Base-by-base conservation (phyloP, 2,329 filamentous ascomycete species). In the Karstenula rhodostoma region DNA sequence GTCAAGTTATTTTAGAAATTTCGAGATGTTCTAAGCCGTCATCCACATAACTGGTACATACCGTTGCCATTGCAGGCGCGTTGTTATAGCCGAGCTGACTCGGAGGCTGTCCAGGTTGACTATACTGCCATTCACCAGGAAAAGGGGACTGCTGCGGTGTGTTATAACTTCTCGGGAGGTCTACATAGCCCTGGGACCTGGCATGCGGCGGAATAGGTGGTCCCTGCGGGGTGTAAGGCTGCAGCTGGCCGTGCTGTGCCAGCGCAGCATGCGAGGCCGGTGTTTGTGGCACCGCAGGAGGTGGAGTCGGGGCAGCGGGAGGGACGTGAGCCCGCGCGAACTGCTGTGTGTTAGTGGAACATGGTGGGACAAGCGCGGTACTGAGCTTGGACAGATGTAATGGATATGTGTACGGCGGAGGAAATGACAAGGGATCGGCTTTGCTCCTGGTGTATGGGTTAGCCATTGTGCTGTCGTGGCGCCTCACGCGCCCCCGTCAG, bases 221-320 rank as follows among this genome's bases (percentile, higher is more conserved):
- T 58, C 35, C 59, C 53, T 55, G 57, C 35, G 53, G 60, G 17
- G n/a, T 29, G 52, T 55, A 55, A n/a, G 52, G 52, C 52, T 46
- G 52, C 54, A 53, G 55, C 54, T 56, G 62, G 43, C 40, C 55
- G 29, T 56, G 49, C 56, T 37, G 59, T 64, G 61, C 40, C 51
- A 54, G 37, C 37, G 51, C 54, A 56, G 49, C 50, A 25, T 32
- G 65, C 65, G 17, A 70, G 62, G 27, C 65, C 25, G 57, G 42
- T 54, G 70, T 42, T 43, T 42, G 42, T 48, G 44, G 17, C 15
- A 66, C 67, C 27, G 68, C 68, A 25, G 67, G 65, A 13, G 71
- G 71, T 56, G 72, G 72, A 13, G 67, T 72, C 10, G 73, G 71
- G n/a, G 67, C 72, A 22, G 68, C 58, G 25, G 71, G 71, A 43